These are phyloP conservation scores for Begonia masoniana DNA, from an alignment of 306 rosid genomes.

Conservation along the genomic window DNA sequence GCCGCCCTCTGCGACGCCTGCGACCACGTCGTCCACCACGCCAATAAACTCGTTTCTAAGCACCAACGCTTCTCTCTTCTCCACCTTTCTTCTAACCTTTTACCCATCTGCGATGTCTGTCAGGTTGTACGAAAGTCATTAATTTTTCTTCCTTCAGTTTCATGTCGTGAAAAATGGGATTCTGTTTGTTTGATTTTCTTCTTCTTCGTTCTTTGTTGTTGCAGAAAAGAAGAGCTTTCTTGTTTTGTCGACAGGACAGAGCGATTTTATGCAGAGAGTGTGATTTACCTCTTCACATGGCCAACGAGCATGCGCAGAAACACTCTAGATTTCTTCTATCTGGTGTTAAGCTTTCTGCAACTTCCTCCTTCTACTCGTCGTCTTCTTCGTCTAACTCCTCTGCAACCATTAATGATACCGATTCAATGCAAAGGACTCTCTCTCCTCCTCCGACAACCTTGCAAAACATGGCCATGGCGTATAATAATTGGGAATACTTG, in stretches of 20 bases:
- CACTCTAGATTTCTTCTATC: constrained; percentile 69
- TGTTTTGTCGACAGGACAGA: constrained; percentile 82
- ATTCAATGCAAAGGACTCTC: too few species aligned
- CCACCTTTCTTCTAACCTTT: constrained; percentile 28
- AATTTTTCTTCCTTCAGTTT: neutral
- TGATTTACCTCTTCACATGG: constrained; percentile 51
- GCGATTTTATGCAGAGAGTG: constrained; percentile 84
- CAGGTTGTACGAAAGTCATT: constrained; percentile 42
- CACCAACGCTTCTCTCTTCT: constrained; percentile 79
- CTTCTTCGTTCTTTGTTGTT: neutral
- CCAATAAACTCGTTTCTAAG: constrained; percentile 79
- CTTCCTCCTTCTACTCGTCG: constrained; percentile 15
- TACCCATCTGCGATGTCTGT: constrained; percentile 74
- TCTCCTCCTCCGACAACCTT: neutral
- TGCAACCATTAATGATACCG: too few species aligned
- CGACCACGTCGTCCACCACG: constrained; percentile 88
- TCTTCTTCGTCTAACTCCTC: neutral
- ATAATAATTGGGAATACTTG: constrained; percentile 34
- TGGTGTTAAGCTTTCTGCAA: constrained; percentile 50
- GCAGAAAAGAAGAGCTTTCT: constrained; percentile 55
- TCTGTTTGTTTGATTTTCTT: neutral
- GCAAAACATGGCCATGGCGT: neutral
- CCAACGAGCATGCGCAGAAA: constrained; percentile 55
- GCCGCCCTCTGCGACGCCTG: constrained; percentile 76
- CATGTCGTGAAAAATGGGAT: neutral